Percentiles rank a stretch among this genome's conserved stretches.
phyloP scores from a whole-genome alignment of 805 yeast species.

The Scheffersomyces stipitis region DNA sequence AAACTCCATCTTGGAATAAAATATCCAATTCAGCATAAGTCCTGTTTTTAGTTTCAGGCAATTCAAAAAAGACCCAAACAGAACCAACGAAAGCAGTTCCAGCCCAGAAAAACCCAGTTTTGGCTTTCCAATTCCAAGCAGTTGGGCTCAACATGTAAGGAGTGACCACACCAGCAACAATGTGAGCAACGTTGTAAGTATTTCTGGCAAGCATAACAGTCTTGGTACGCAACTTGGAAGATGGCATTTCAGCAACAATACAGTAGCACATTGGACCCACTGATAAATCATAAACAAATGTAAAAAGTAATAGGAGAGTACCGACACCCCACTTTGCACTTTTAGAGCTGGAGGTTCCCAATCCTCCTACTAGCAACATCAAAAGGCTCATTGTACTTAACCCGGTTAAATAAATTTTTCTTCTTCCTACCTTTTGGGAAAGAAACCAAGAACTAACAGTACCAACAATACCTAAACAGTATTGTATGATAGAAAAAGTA shows the following conservation, averaged over 20 bases:
- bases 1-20: constrained; percentile 41
- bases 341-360: constrained; percentile 26
- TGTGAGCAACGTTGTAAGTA: constrained; percentile 31
- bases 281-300: constrained; percentile 45
- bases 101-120: constrained; percentile 44
- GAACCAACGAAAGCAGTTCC: constrained; percentile 35
- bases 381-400: constrained; percentile 29
- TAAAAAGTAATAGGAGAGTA: constrained; percentile 44
- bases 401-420: constrained; percentile 39
- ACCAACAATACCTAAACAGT: constrained; percentile 46
- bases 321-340: constrained; percentile 47
- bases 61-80: constrained; percentile 48
- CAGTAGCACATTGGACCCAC: constrained; percentile 40
- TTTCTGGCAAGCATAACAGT: constrained; percentile 35
- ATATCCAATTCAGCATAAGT: constrained; percentile 61
- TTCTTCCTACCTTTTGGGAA: constrained; percentile 41
- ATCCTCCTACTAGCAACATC: constrained; percentile 44
- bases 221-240: constrained; percentile 34
- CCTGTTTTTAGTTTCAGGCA: constrained; percentile 60
- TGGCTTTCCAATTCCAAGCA: constrained; percentile 44
- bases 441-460: constrained; percentile 46
- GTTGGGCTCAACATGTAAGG: constrained; percentile 41
- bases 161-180: constrained; percentile 26
- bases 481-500: constrained; percentile 47
- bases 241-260: constrained; percentile 41